Evolutionary conservation across 352 stramenopile genomes (phyloP), one percentile per base, ranked within the genome.

Genomic region (Phytophthora boehmeriae): DNA sequence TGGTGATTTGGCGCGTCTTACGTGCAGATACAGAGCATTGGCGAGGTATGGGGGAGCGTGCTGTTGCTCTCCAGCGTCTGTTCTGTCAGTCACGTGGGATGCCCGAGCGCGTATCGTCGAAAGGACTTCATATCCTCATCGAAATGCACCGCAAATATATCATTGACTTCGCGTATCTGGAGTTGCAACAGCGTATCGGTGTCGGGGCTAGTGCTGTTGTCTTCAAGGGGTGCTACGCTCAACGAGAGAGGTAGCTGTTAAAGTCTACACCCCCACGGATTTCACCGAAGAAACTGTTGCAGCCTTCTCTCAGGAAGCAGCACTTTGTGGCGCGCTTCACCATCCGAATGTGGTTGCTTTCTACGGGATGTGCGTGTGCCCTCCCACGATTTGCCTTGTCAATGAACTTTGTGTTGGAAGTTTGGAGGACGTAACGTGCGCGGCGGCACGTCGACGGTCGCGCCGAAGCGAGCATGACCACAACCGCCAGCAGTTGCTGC

Each of bases 81-180:
- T 80, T 83, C 43, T 75, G 69, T 19, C 75, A 86, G 64, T 73
- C 73, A 16, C 76, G 71, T 14, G 71, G 70, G 27, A 61, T 86
- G 9, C 64, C 63, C 0, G 77, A 89, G 47, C 74, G 76, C 8
- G 65, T 86, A 1, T 89, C 77, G 14, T 83, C 77, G 2, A 70
- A 86, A 16, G 78, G 79, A 1, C 70, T 89, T 8, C 80, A 89
- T 32, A 71, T 89, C 35, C 66, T 89, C 49, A 87, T 88, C 35
- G 76, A 88, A 52, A 88, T 88, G 79, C 77, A 89, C 45, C 77
- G 80, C 53, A 88, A 88, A 60, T 81, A 82, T 59, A 83, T 89
- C 54, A 87, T 89, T 36, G 80, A 89, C 53, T 89, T 89, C 51
- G 80, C 80, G 4, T 84, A 84, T 10, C 51, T 90, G 19, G 63